Evolutionary conservation across 257 asterid genomes (phyloP), one percentile per base, ranked within the genome.

Genomic region (Nicotiana tabacum): DNA sequence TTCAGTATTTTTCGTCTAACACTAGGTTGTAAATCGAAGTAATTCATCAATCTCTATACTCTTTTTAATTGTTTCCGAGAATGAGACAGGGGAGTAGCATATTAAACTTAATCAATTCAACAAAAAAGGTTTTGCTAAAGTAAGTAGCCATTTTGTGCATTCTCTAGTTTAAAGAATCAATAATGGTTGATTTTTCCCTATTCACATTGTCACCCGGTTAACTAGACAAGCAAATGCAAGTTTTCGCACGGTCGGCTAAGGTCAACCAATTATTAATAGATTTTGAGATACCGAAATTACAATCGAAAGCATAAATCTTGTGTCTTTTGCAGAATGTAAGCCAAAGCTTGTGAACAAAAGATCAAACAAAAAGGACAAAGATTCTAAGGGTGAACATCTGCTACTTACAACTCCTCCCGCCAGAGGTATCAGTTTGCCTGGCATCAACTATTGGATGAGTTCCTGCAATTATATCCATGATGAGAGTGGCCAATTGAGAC

Each of bases 401-500:
- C 80, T 51, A 90, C 98, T 93, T 87, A 96, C 98, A 83, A 82
- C 85, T 87, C 83, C 87, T 86, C 62, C 91, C 89, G 46, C 92
- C 90, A 12, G 92, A 87, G 84, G 93, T 88, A 85, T 86, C 90
- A 70, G 82, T 82, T 37, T 69, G 88, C 79, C 87, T 90, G 46
- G 86, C 88, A 81, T 90, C 97, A 57, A 70, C 85, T 67, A 53
- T 85, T 2, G 91, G 91, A 86, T 87, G 90, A 83, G 95, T 92
- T 79, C 98, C 99, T 24, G 97, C 97, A 80, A 96, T 96, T 79
- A 94, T 91, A 89, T 96, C 99, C 81, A 96, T 97, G 46, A 96
- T 96, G 83, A 96, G 92, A 24, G 97, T 85, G 12, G 97, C 99
- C 94, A 96, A 86, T 86, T 96, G 99, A 78, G 99, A 96, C 91